These are phyloP conservation scores for Apophysomyces ossiformis DNA, from an alignment of 371 early-diverging fungal genomes.

Conservation along the genomic window DNA sequence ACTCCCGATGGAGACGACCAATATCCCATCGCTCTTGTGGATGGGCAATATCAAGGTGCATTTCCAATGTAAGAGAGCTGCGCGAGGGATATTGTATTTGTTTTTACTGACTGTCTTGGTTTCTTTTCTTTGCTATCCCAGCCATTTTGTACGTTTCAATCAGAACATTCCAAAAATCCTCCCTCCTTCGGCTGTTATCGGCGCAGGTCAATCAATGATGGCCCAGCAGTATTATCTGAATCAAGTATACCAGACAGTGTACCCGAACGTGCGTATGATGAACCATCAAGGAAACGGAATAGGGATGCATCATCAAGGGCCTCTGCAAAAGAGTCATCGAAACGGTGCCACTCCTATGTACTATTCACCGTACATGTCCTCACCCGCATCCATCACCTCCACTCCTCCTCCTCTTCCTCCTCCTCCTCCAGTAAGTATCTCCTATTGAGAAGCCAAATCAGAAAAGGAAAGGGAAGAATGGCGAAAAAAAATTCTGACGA, in stretches of 20 bases:
- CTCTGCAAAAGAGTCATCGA: background rate
- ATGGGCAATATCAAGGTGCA: conserved; percentile 54
- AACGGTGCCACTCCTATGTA: conserved; percentile 13
- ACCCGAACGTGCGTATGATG: conserved; percentile 16
- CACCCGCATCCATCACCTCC: conserved; percentile 10
- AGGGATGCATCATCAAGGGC: background rate
- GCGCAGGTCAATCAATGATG: conserved; percentile 36
- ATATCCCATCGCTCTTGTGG: conserved; percentile 56
- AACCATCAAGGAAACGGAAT: background rate
- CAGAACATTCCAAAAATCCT: conserved; percentile 46
- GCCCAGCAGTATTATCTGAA: conserved; percentile 35
- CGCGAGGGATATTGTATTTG: background rate
- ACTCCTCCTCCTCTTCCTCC: conserved; percentile 17
- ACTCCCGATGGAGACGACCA: conserved; percentile 29
- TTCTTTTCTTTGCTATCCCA: background rate
- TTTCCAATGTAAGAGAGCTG: conserved; percentile 50
- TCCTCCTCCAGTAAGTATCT: conserved; percentile 22
- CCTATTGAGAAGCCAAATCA: no score
- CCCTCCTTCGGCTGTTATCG: conserved; percentile 25
- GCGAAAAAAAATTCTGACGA: no score
- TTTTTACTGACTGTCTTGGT: background rate
- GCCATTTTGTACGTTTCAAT: conserved; percentile 53
- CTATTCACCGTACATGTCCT: conserved; percentile 2
- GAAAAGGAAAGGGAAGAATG: no score
- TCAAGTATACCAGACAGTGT: conserved; percentile 34